A percentile compares a stretch with the other conserved stretches of the same genome.
Evolutionary conservation across 331 rosid species (phyloP).

Genomic region (Pyracantha coccinea): DNA sequence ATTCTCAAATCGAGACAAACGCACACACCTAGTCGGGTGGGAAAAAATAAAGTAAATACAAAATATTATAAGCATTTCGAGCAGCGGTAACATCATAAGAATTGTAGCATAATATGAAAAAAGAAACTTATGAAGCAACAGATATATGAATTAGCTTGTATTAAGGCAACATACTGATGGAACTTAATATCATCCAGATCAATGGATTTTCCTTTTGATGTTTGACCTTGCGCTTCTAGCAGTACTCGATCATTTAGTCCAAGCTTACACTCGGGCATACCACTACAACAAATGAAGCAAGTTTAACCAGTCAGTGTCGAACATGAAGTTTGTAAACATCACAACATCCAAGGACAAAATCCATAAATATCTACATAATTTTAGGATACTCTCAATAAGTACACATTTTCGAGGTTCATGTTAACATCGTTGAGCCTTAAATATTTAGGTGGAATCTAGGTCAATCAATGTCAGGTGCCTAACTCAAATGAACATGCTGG

Average conservation of each 20-base stretch:
- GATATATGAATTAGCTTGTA: not conserved
- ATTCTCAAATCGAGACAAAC: slow-evolving; percentile 35
- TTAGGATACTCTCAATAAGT: not conserved
- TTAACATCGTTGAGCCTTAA: not conserved
- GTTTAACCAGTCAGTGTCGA: not conserved
- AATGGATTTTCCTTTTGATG: slow-evolving; percentile 28
- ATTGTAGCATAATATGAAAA: no score
- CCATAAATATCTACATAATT: not conserved
- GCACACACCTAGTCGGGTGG: slow-evolving; percentile 26
- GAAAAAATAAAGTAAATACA: not conserved
- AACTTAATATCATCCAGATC: slow-evolving; percentile 36
- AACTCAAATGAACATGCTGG: not conserved
- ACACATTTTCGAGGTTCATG: not conserved
- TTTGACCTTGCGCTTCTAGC: slow-evolving; percentile 28
- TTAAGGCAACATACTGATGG: slow-evolving; percentile 21
- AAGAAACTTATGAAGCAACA: not conserved
- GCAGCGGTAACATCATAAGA: no score
- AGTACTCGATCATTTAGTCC: slow-evolving; percentile 30
- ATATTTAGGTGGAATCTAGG: not conserved
- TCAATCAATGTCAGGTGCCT: not conserved
- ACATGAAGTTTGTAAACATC: not conserved
- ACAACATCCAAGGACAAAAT: not conserved
- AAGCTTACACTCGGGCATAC: slow-evolving; percentile 37
- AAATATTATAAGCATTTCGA: not conserved
- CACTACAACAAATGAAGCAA: slow-evolving; percentile 16